A percentile compares a stretch with the other conserved stretches of the same genome.
phyloP scores from a whole-genome alignment of 495 filamentous ascomycete genomes.

The Talaromyces trachyspermus region DNA sequence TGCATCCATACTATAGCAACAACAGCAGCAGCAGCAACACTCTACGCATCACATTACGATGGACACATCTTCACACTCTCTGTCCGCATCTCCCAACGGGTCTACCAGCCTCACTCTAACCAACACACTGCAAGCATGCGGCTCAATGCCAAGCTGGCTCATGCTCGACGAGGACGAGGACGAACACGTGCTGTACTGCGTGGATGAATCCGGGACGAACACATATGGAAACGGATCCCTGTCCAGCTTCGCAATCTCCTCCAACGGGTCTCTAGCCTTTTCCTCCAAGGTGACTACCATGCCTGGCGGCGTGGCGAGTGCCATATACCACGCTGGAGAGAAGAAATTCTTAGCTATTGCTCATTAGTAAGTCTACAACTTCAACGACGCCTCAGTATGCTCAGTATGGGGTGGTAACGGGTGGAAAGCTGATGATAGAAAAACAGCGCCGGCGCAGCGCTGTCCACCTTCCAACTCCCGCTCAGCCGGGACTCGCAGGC shows the following conservation, averaged over 20 bases:
- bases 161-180: constrained; percentile 50
- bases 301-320: constrained; percentile 33
- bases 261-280: background rate
- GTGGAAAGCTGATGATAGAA: background rate
- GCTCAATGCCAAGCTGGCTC: constrained; percentile 52
- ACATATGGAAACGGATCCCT: constrained; percentile 18
- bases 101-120: constrained; percentile 29
- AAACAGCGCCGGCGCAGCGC: constrained; percentile 23
- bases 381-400: too few relatives aligned
- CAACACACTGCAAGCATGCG: constrained; percentile 36
- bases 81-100: constrained; percentile 23
- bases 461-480: constrained; percentile 33
- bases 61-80: constrained; percentile 49
- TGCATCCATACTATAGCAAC: too few relatives aligned
- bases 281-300: constrained; percentile 17
- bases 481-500: constrained; percentile 14
- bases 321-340: constrained; percentile 25
- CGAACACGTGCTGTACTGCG: constrained; percentile 49
- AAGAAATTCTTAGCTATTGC: constrained; percentile 20
- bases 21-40: constrained; percentile 28
- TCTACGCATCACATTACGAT: constrained; percentile 57
- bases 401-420: too few relatives aligned
- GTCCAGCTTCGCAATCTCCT: constrained; percentile 1
- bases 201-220: constrained; percentile 38
- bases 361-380: constrained; percentile 22